Evolutionary conservation across 2,329 filamentous ascomycete genomes (phyloP).

Genomic region (Fusarium sp.): DNA sequence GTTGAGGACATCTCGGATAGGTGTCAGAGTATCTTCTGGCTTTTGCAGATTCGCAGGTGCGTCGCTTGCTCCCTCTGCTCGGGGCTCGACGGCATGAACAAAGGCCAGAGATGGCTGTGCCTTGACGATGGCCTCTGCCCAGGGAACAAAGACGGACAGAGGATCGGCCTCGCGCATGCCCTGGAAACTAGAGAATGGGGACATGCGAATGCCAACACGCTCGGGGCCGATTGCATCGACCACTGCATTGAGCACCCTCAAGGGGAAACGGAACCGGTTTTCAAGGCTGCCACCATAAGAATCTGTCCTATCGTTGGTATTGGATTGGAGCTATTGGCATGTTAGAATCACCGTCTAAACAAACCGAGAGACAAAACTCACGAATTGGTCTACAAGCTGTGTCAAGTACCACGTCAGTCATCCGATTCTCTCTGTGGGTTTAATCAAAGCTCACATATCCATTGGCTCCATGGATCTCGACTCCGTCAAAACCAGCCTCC

Average conservation of each 20-base stretch:
- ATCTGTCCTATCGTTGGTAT: slow-evolving; percentile 61
- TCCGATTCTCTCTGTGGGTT: not conserved
- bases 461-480: slow-evolving; percentile 69
- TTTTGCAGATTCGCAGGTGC: slow-evolving; percentile 44
- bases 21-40: slow-evolving; percentile 46
- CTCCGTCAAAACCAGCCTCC: slow-evolving; percentile 73
- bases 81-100: slow-evolving; percentile 68
- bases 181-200: slow-evolving; percentile 69
- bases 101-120: slow-evolving; percentile 67
- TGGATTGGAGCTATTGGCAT: slow-evolving; percentile 47
- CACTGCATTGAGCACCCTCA: slow-evolving; percentile 59
- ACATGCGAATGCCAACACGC: slow-evolving; percentile 64
- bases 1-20: slow-evolving; percentile 46
- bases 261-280: slow-evolving; percentile 60
- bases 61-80: slow-evolving; percentile 56
- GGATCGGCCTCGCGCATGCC: slow-evolving; percentile 71
- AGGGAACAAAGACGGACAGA: slow-evolving; percentile 56
- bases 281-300: slow-evolving; percentile 63
- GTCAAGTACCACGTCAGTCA: slow-evolving; percentile 6
- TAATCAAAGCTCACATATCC: slow-evolving; percentile 59
- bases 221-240: slow-evolving; percentile 60
- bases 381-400: slow-evolving; percentile 64
- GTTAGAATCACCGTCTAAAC: not conserved
- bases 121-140: slow-evolving; percentile 63
- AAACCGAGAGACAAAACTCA: slow-evolving; percentile 36